Conservation (phyloP, 139 green algal genomes). For the Ettlia oleoabundans region DNA sequence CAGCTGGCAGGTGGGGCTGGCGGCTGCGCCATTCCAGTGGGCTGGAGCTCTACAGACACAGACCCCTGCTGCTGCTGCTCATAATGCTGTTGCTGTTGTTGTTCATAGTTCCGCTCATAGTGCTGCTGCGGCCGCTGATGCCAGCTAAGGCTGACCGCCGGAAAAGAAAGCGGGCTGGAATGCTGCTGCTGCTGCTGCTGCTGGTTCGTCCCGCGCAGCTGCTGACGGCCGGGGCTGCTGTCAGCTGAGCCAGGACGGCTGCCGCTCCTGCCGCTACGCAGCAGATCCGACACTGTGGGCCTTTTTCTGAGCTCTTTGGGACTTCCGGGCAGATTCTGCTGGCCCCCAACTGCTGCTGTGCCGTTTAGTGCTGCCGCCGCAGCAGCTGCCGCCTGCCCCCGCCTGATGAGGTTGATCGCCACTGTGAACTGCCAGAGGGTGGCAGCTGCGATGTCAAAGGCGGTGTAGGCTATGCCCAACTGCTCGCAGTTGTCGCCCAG, state of each 20-base stretch:
- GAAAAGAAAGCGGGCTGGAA: too few species aligned
- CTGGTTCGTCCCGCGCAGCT: neutral
- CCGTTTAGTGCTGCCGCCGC: neutral
- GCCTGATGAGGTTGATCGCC: constrained; percentile 34
- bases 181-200: neutral
- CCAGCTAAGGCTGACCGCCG: too few species aligned
- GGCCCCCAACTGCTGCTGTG: neutral
- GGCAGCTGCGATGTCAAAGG: constrained; percentile 40
- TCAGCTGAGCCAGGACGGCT: neutral
- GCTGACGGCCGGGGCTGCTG: neutral
- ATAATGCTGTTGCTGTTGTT: neutral
- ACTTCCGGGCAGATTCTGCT: neutral
- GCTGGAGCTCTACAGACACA: neutral
- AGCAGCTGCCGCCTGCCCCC: neutral
- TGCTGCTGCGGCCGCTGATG: neutral
- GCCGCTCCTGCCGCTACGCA: constrained; percentile 37
- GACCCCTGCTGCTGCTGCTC: neutral
- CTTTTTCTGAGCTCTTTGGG: neutral
- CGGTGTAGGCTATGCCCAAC: constrained; percentile 25
- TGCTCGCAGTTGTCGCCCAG: constrained; percentile 38
- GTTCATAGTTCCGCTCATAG: neutral
- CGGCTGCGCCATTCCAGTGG: too few species aligned
- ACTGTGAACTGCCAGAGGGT: constrained; percentile 50
- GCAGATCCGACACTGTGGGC: constrained; percentile 30
- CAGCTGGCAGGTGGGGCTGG: too few species aligned